Evolutionary conservation across 2,329 filamentous ascomycete genomes (phyloP).

Genomic region (Chrysoporthe deuterocubensis): DNA sequence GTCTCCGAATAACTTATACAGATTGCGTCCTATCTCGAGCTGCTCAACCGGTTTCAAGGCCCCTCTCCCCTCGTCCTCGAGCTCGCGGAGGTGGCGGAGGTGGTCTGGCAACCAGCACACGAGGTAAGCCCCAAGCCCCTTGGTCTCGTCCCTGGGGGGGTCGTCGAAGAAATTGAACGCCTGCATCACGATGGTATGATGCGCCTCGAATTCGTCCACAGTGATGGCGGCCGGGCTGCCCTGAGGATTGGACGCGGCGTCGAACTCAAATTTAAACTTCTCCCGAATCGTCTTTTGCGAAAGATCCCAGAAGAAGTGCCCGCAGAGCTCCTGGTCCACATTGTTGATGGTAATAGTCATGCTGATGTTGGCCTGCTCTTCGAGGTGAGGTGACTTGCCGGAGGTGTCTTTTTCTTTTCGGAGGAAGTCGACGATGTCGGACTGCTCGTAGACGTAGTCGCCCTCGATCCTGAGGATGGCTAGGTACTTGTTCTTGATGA

Average conservation of each 20-base stretch:
- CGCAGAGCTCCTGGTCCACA: slow-evolving; percentile 34
- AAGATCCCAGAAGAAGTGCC: slow-evolving; percentile 36
- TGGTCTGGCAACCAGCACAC: slow-evolving; percentile 32
- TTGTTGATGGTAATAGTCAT: slow-evolving; percentile 37
- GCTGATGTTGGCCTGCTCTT: slow-evolving; percentile 33
- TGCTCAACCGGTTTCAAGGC: slow-evolving; percentile 25
- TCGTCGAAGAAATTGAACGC: slow-evolving; percentile 31
- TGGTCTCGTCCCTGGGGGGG: slow-evolving; percentile 26
- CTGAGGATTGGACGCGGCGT: slow-evolving; percentile 28
- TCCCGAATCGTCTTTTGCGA: slow-evolving; percentile 34
- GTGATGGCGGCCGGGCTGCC: slow-evolving; percentile 27
- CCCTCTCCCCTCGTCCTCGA: slow-evolving; percentile 31
- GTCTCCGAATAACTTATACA: slow-evolving; percentile 33
- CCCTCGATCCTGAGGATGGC: slow-evolving; percentile 32
- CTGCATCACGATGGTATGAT: slow-evolving; percentile 32
- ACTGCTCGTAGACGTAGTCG: slow-evolving; percentile 29
- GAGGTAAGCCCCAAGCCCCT: slow-evolving; percentile 31
- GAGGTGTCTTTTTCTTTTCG: slow-evolving; percentile 24
- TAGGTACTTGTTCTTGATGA: slow-evolving; percentile 34
- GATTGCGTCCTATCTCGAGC: slow-evolving; percentile 31
- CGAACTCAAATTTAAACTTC: slow-evolving; percentile 35
- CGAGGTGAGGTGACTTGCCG: slow-evolving; percentile 8
- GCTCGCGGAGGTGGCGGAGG: slow-evolving; percentile 26
- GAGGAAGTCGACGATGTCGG: slow-evolving; percentile 30
- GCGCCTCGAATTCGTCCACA: slow-evolving; percentile 35